A percentile compares a stretch with the other conserved stretches of the same genome.
Evolutionary conservation across 495 filamentous ascomycete genomes (phyloP).

Genomic region (Penicillium coprophilum): DNA sequence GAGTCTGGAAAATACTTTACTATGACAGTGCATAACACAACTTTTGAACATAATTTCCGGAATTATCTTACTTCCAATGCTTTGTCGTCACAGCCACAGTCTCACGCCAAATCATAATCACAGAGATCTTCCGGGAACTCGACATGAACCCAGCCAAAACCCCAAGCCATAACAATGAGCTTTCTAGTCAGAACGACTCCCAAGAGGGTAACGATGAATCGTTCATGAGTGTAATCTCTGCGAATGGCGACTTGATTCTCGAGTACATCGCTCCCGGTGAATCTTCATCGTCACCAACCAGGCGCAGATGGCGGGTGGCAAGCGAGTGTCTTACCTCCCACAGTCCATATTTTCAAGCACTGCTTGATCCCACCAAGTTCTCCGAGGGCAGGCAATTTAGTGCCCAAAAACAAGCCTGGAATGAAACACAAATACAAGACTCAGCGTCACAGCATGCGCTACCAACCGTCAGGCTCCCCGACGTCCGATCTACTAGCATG

Average conservation of each 20-base stretch:
- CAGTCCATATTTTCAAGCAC: constrained; percentile 47
- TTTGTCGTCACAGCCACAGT: neutral
- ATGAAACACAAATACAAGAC: constrained; percentile 5
- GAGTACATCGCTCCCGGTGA: constrained; percentile 28
- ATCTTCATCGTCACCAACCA: constrained; percentile 8
- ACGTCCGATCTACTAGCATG: constrained; percentile 20
- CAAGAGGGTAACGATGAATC: neutral
- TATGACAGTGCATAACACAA: neutral
- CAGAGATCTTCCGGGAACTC: neutral
- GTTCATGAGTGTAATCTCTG: constrained; percentile 23
- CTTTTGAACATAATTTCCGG: neutral
- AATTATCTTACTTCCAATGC: neutral
- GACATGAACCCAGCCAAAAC: constrained; percentile 6
- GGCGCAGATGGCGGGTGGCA: constrained; percentile 37
- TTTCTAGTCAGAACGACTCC: neutral
- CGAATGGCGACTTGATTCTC: constrained; percentile 38
- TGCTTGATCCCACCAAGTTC: constrained; percentile 51
- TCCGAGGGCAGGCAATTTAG: constrained; percentile 42
- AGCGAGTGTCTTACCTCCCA: constrained; percentile 32
- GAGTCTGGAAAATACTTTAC: neutral
- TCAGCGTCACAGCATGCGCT: constrained; percentile 10
- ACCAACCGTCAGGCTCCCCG: constrained; percentile 33
- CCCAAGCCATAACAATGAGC: neutral
- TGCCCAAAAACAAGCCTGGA: constrained; percentile 26
- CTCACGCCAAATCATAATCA: neutral